Conservation (phyloP, 2,329 filamentous ascomycete genomes). For the Hirsutella minnesotensis region DNA sequence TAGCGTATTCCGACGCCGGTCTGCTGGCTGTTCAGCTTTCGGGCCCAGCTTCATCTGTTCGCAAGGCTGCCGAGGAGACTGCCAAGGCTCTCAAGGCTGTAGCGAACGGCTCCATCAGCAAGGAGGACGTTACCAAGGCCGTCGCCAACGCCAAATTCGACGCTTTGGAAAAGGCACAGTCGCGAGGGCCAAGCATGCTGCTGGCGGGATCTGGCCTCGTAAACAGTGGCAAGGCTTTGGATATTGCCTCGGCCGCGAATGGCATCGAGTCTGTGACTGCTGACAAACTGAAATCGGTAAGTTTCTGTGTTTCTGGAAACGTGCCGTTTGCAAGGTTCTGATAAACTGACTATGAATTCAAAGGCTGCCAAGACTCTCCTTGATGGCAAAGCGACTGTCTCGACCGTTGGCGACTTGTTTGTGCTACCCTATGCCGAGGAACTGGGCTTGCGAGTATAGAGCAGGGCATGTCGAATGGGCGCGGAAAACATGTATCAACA, state of each 20-base stretch:
- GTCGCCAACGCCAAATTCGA: constrained; percentile 89
- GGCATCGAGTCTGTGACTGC: constrained; percentile 69
- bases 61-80: constrained; percentile 60
- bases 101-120: constrained; percentile 60
- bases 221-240: constrained; percentile 69
- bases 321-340: not conserved
- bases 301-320: constrained; percentile 20
- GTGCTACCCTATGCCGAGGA: constrained; percentile 88
- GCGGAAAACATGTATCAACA: constrained; percentile 28
- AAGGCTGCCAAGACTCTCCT: constrained; percentile 83
- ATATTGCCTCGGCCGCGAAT: constrained; percentile 71
- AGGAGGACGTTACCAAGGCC: constrained; percentile 86
- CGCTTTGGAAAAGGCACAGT: constrained; percentile 71
- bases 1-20: constrained; percentile 86
- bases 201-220: constrained; percentile 77
- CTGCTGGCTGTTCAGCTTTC: constrained; percentile 74
- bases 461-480: constrained; percentile 32
- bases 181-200: constrained; percentile 64
- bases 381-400: constrained; percentile 78
- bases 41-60: constrained; percentile 62
- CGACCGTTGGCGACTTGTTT: constrained; percentile 83
- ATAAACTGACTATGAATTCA: not conserved
- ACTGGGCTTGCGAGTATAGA: constrained; percentile 87
- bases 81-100: constrained; percentile 76
- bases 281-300: constrained; percentile 76